phyloP scores from a whole-genome alignment of 140 eudicot genomes.

The Cichorium intybus region DNA sequence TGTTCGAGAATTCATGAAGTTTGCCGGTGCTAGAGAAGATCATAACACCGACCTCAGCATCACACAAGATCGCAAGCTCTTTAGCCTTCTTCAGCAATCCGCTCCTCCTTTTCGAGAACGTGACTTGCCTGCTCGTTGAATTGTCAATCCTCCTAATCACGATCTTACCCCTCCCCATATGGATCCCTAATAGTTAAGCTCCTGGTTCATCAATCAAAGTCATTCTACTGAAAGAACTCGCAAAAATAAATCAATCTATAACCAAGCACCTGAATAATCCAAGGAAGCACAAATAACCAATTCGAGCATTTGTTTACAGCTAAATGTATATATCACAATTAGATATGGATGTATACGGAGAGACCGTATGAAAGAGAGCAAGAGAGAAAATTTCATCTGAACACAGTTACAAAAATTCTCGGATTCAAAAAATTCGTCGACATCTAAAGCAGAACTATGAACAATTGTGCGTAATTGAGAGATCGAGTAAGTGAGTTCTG shows the following conservation, averaged over 20 bases:
- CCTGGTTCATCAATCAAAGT: background rate
- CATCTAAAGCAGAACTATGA: slow-evolving; percentile 8
- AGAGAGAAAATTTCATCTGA: background rate
- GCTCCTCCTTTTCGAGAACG: slow-evolving; percentile 52
- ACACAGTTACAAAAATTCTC: background rate
- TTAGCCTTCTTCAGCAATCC: slow-evolving; percentile 55
- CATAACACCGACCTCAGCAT: slow-evolving; percentile 52
- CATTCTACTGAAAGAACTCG: background rate
- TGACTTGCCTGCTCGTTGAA: slow-evolving; percentile 49
- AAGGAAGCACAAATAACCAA: background rate
- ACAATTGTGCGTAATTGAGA: background rate
- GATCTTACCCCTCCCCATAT: slow-evolving; percentile 57
- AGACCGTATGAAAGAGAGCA: background rate
- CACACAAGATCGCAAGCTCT: slow-evolving; percentile 54
- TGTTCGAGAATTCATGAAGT: slow-evolving; percentile 42
- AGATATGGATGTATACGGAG: background rate
- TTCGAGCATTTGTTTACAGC: slow-evolving; percentile 1
- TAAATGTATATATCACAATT: background rate
- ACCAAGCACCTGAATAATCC: background rate
- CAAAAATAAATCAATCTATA: background rate
- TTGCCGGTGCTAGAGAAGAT: slow-evolving; percentile 50
- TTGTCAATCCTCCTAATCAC: slow-evolving; percentile 55
- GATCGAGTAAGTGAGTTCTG: slow-evolving; percentile 8
- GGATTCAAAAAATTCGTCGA: background rate
- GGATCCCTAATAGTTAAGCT: slow-evolving; percentile 11